These are phyloP conservation scores for Avena eriantha DNA, from an alignment of 176 grass and related monocot genomes.

Conservation along the genomic window DNA sequence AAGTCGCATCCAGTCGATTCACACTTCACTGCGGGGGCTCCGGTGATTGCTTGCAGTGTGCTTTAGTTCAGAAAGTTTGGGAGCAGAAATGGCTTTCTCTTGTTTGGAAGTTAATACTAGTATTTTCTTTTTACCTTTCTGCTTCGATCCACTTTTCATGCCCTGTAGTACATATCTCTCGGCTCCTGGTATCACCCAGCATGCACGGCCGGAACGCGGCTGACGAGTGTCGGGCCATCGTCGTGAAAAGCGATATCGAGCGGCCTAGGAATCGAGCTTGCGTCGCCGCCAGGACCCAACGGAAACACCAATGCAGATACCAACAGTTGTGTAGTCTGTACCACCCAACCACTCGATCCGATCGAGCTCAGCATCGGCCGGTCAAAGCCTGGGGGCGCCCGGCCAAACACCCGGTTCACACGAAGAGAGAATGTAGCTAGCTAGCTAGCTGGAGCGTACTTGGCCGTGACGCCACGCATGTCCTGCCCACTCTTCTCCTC, in stretches of 20 bases:
- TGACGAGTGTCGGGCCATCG: not conserved
- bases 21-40: constrained; percentile 32
- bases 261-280: not conserved
- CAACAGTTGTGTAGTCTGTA: constrained; percentile 2
- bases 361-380: not conserved
- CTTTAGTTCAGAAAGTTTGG: constrained; percentile 6
- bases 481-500: not conserved
- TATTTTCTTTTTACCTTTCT: not conserved
- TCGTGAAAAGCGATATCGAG: not conserved
- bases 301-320: not conserved
- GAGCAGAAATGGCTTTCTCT: not conserved
- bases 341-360: not conserved
- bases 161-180: not conserved
- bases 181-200: not conserved
- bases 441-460: not conserved
- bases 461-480: not conserved
- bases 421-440: not conserved
- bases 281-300: not conserved
- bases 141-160: not conserved
- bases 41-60: constrained; percentile 25
- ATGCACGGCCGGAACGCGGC: not conserved
- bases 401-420: constrained; percentile 18
- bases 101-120: not conserved
- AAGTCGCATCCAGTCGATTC: constrained; percentile 18
- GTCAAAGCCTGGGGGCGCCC: constrained; percentile 1